These are phyloP conservation scores for Syzygium grande DNA, from an alignment of 345 rosid genomes.

Conservation along the genomic window DNA sequence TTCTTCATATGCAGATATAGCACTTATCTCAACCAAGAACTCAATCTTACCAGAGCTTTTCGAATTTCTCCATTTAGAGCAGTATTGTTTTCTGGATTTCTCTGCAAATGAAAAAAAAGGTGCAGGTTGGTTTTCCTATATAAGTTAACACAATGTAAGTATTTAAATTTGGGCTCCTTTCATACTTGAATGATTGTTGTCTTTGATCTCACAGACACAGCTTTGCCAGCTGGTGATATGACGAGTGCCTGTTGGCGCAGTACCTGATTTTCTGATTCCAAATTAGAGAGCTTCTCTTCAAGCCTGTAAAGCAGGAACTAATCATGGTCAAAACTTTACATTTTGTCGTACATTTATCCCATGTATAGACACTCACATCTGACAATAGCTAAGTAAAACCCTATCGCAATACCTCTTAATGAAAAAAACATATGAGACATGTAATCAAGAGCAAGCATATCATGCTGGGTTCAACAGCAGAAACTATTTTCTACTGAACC, in stretches of 20 bases:
- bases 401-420: not conserved
- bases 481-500: not conserved
- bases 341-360: not conserved
- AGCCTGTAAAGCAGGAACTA: conserved; percentile 24
- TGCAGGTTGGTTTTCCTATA: not conserved
- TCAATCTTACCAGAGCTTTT: conserved; percentile 33
- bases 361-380: not conserved
- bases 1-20: not conserved
- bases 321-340: not conserved
- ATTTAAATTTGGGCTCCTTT: not conserved
- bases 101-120: conserved; percentile 38
- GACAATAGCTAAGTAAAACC: not conserved
- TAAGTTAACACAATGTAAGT: not conserved
- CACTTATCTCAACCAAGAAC: conserved; percentile 1
- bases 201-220: conserved; percentile 49
- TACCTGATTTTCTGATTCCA: conserved; percentile 89
- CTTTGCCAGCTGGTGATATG: conserved; percentile 68
- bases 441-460: not conserved
- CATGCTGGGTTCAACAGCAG: not conserved
- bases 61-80: conserved; percentile 57
- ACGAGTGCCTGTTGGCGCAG: conserved; percentile 84
- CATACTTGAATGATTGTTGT: conserved; percentile 62
- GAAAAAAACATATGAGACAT: not conserved
- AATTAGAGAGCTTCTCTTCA: conserved; percentile 71
- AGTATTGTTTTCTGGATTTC: conserved; percentile 61